These are phyloP conservation scores for Pseudoturritis turrita DNA, from an alignment of 345 rosid species.

Conservation along the genomic window DNA sequence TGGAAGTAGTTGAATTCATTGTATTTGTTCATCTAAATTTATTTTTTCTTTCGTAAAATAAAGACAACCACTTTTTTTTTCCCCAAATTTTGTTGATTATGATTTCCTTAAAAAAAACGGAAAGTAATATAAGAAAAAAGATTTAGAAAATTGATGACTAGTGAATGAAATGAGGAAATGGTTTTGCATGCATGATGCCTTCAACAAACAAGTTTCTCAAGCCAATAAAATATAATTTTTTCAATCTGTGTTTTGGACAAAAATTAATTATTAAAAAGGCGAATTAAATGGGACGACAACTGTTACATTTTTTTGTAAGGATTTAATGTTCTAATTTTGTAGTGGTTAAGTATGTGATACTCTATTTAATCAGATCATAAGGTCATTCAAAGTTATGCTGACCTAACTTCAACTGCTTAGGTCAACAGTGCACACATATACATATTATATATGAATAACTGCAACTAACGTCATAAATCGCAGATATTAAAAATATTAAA, in stretches of 20 bases:
- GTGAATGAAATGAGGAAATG: slow-evolving; percentile 1
- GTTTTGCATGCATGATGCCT: slow-evolving; percentile 20
- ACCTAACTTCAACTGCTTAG: slow-evolving; percentile 16
- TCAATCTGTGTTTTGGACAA: background rate
- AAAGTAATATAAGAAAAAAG: background rate
- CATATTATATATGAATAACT: slow-evolving; percentile 6
- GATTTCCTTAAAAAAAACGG: background rate
- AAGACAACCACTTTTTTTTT: background rate
- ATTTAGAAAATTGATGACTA: background rate
- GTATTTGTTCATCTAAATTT: slow-evolving; percentile 6
- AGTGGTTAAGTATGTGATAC: background rate
- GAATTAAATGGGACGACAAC: slow-evolving; percentile 16
- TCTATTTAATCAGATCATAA: background rate
- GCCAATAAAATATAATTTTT: background rate
- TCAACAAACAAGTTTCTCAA: slow-evolving; percentile 16
- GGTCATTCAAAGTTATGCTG: slow-evolving; percentile 8
- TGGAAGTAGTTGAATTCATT: slow-evolving; percentile 20
- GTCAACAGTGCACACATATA: slow-evolving; percentile 10
- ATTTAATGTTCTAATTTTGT: background rate
- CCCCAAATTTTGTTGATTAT: background rate
- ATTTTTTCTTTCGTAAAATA: background rate
- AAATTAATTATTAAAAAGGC: background rate
- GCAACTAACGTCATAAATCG: slow-evolving; percentile 5
- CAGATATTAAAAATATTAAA: background rate
- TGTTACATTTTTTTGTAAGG: background rate